Conservation (phyloP, 176 grass and related monocot species). For the Raddia guianensis region DNA sequence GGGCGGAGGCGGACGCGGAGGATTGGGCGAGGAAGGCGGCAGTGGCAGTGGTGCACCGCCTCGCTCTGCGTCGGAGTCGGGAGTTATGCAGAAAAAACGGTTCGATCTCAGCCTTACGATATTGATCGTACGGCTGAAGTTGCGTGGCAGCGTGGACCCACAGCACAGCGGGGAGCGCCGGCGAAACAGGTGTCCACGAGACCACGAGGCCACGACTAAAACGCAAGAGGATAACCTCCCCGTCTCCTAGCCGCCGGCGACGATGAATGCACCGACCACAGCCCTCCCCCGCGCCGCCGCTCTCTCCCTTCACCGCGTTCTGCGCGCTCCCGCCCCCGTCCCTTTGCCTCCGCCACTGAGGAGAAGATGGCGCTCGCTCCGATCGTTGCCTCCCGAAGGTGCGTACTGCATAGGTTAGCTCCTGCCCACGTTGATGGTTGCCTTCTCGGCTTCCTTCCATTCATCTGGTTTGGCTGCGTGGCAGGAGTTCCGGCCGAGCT, state of each 20-base stretch:
- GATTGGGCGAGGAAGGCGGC: too few relatives aligned
- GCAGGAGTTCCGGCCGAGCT: slow-evolving; percentile 65
- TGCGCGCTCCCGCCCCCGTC: background rate
- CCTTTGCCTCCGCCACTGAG: background rate
- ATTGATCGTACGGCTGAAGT: background rate
- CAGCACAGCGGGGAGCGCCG: slow-evolving; percentile 1
- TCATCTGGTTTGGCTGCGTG: background rate
- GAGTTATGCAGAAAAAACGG: too few relatives aligned
- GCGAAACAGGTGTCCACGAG: background rate
- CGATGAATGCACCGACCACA: slow-evolving; percentile 36
- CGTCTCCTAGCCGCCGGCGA: slow-evolving; percentile 31
- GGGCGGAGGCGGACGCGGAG: too few relatives aligned
- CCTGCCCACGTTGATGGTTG: background rate
- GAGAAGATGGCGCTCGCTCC: slow-evolving; percentile 31
- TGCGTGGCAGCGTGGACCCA: background rate
- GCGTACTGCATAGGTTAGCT: background rate
- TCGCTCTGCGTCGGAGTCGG: too few relatives aligned
- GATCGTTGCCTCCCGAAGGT: slow-evolving; percentile 48
- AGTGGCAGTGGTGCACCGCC: too few relatives aligned
- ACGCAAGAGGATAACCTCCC: slow-evolving; percentile 14
- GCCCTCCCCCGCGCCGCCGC: background rate
- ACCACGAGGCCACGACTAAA: background rate
- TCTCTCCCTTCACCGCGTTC: fast-evolving
- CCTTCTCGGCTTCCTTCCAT: background rate
- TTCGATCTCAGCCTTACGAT: background rate